Percentiles rank a stretch among this genome's conserved stretches.
Evolutionary conservation across 2,329 filamentous ascomycete genomes (phyloP).

Genomic region (Arthrobotrys pseudoclavata): DNA sequence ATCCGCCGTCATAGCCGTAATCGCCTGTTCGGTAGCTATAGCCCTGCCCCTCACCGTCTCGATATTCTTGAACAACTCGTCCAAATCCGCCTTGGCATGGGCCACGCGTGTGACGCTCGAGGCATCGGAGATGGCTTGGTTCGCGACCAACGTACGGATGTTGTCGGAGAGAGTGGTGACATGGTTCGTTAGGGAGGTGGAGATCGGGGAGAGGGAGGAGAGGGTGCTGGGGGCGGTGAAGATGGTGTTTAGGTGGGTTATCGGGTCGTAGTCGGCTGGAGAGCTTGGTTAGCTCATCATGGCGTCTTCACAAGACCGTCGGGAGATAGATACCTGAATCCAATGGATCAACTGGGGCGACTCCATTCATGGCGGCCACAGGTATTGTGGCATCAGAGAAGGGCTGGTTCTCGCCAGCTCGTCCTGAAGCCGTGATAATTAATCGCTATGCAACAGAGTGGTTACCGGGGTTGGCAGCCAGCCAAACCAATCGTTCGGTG

Average conservation of each 20-base stretch:
- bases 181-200: conserved; percentile 78
- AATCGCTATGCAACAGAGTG: too few species aligned
- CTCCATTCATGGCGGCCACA: conserved; percentile 61
- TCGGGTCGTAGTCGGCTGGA: conserved; percentile 86
- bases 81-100: conserved; percentile 88
- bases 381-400: conserved; percentile 60
- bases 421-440: background rate
- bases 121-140: conserved; percentile 86
- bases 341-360: conserved; percentile 59
- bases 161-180: conserved; percentile 85
- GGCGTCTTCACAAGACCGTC: too few species aligned
- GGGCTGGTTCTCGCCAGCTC: conserved; percentile 44
- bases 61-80: conserved; percentile 91
- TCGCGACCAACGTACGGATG: conserved; percentile 78
- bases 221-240: conserved; percentile 92
- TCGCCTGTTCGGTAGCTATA: conserved; percentile 91
- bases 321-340: conserved; percentile 49
- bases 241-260: conserved; percentile 91
- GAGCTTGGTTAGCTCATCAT: conserved; percentile 6
- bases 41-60: conserved; percentile 91
- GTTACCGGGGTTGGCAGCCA: background rate
- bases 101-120: conserved; percentile 93
- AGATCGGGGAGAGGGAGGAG: conserved; percentile 80
- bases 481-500: background rate
- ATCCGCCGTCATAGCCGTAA: conserved; percentile 98